Conservation (phyloP, 2,329 filamentous ascomycete species). For the Fusarium dlaminii region DNA sequence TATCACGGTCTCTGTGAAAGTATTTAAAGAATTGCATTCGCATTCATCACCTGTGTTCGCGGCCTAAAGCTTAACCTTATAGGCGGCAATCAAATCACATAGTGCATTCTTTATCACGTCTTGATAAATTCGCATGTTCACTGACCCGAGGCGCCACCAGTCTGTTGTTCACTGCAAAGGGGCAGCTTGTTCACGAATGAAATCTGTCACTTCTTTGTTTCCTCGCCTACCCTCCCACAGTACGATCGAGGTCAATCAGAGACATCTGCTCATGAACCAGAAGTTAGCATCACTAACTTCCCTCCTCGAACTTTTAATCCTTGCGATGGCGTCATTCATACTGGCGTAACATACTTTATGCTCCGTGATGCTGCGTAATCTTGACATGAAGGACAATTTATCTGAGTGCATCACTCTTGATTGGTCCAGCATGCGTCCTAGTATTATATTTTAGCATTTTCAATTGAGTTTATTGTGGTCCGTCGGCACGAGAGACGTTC, state of each 20-base stretch:
- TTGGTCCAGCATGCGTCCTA: fast-evolving
- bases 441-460: fast-evolving
- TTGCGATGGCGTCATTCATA: fast-evolving
- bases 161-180: background rate
- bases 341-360: background rate
- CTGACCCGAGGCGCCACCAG: background rate
- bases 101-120: background rate
- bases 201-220: background rate
- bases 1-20: background rate
- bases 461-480: fast-evolving
- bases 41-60: no score
- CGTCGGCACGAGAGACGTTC: fast-evolving
- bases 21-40: background rate
- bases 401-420: background rate
- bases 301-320: background rate
- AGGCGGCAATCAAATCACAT: no score
- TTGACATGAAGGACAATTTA: background rate
- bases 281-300: background rate
- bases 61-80: no score
- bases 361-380: fast-evolving
- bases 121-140: background rate
- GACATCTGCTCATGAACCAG: background rate
- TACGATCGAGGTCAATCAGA: background rate
- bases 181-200: background rate
- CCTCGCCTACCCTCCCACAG: background rate